Evolutionary conservation across 352 stramenopile species (phyloP), one percentile per base, ranked within the genome.

Genomic region (Phytophthora hybrid): DNA sequence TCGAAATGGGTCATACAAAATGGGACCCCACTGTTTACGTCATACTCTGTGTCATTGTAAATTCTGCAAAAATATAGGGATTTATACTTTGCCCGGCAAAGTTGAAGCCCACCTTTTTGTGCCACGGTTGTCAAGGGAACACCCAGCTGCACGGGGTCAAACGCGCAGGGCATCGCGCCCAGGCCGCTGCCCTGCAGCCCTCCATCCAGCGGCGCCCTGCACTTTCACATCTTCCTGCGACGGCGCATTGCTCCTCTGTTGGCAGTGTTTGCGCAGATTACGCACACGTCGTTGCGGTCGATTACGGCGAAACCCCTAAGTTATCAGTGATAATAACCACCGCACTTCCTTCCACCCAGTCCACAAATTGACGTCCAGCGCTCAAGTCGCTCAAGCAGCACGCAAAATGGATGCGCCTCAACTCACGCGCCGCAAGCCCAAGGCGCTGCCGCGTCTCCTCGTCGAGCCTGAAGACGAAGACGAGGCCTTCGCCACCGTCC

Each of bases 381-480:
- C n/a, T 8, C 66, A 59, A 65, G 53, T 60, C 2, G 37, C 37
- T 44, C 37, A 44, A 44, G 37, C 18, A 39, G 23, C 31, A 69
- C 41, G 32, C 3, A 21, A 59, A 55, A 76, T 75, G 68, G 41
- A 62, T 21, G 13, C 55, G 32, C 49, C 41, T 19, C 66, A 69
- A 31, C 62, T 74, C 11, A 69, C 13, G 9, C 58, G 44, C 4
- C 74, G 71, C 46, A 79, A 77, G 41, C 63, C 63, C 52, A 71
- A 74, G 57, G 26, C 26, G 29, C 41, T 71, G 11, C 71, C 66
- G 6, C 62, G 29, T 1, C 67, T 77, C 39, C 34, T 74, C 21
- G 39, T 74, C 5, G 66, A 76, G 37, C 61, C 60, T 0, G 53
- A 76, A n/a, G 71, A 76, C 32, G 62, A 74, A 34, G 75, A 81